Percentiles rank a stretch among this genome's conserved stretches.
phyloP scores from a whole-genome alignment of 2,329 filamentous ascomycete genomes.

The Iodosphaeria phyllophila region DNA sequence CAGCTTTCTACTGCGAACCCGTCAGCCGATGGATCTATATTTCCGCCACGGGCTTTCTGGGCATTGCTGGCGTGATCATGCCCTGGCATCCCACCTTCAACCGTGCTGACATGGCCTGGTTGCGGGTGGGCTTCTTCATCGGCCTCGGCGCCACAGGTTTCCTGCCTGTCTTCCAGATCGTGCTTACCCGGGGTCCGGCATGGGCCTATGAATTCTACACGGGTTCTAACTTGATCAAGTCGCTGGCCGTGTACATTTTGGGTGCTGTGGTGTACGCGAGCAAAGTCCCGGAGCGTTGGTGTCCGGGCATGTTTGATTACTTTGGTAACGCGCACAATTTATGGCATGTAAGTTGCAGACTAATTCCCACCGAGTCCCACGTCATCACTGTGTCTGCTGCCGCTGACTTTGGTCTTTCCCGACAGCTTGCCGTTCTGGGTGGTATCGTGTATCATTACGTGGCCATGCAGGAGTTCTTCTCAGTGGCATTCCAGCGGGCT shows the following conservation, averaged over 20 bases:
- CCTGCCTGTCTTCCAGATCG: slow-evolving; percentile 71
- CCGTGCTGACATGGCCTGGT: slow-evolving; percentile 78
- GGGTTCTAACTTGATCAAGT: slow-evolving; percentile 56
- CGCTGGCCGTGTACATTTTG: slow-evolving; percentile 64
- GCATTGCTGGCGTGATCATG: slow-evolving; percentile 72
- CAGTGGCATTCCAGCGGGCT: slow-evolving; percentile 53
- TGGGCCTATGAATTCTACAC: slow-evolving; percentile 86
- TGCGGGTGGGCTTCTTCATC: slow-evolving; percentile 80
- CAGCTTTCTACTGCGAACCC: slow-evolving; percentile 95
- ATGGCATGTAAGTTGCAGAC: slow-evolving; percentile 76
- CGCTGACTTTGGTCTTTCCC: too few species aligned
- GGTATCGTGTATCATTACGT: slow-evolving; percentile 95
- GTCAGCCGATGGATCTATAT: slow-evolving; percentile 76
- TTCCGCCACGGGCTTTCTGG: slow-evolving; percentile 58
- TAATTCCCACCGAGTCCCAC: slow-evolving; percentile 71
- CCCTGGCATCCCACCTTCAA: slow-evolving; percentile 97
- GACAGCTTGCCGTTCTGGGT: slow-evolving; percentile 82
- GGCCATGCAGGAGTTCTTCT: slow-evolving; percentile 92
- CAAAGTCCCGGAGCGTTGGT: slow-evolving; percentile 85
- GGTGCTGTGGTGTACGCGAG: slow-evolving; percentile 81
- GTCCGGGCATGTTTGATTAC: slow-evolving; percentile 86
- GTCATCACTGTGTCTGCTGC: too few species aligned
- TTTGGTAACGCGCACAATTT: slow-evolving; percentile 91
- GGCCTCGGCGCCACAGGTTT: slow-evolving; percentile 76
- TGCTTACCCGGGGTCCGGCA: slow-evolving; percentile 52